phyloP scores from a whole-genome alignment of 208 protist genomes.

The Trypanosoma mega region DNA sequence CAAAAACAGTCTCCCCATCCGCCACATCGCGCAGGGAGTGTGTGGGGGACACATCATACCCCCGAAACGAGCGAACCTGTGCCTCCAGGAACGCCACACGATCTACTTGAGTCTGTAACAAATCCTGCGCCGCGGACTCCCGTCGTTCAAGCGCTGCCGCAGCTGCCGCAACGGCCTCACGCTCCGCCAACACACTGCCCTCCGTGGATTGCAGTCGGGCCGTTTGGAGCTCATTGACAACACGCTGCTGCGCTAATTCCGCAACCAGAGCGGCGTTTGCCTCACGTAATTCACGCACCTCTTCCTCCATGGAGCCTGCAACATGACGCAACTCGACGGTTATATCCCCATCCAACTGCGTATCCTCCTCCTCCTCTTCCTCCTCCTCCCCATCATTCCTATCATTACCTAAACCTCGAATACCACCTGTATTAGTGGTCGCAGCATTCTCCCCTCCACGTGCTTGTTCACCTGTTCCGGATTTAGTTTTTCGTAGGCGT shows the following conservation, averaged over 20 bases:
- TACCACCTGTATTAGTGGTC: no score
- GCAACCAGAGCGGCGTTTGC: constrained; percentile 69
- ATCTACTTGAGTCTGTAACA: constrained; percentile 76
- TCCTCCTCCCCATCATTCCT: constrained; percentile 10
- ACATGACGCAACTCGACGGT: constrained; percentile 22
- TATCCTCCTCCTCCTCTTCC: constrained; percentile 19
- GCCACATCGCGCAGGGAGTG: constrained; percentile 43
- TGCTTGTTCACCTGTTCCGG: no score
- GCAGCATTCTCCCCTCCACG: no score
- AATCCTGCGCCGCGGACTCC: constrained; percentile 47
- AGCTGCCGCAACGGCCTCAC: constrained; percentile 33
- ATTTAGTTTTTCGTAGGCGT: no score
- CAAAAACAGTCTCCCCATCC: constrained; percentile 75
- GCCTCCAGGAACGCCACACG: constrained; percentile 85
- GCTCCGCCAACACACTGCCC: constrained; percentile 22
- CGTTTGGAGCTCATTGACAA: constrained; percentile 72
- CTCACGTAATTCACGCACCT: constrained; percentile 77
- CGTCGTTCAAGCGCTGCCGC: constrained; percentile 42
- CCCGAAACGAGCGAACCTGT: constrained; percentile 80
- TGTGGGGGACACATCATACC: constrained; percentile 62
- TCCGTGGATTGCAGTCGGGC: constrained; percentile 45
- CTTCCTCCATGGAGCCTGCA: constrained; percentile 39
- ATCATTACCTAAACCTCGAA: no score
- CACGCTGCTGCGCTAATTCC: constrained; percentile 70
- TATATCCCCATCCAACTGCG: constrained; percentile 4